These are phyloP conservation scores for Aspergillus pseudonomiae DNA, from an alignment of 2,329 filamentous ascomycete species.

Conservation along the genomic window DNA sequence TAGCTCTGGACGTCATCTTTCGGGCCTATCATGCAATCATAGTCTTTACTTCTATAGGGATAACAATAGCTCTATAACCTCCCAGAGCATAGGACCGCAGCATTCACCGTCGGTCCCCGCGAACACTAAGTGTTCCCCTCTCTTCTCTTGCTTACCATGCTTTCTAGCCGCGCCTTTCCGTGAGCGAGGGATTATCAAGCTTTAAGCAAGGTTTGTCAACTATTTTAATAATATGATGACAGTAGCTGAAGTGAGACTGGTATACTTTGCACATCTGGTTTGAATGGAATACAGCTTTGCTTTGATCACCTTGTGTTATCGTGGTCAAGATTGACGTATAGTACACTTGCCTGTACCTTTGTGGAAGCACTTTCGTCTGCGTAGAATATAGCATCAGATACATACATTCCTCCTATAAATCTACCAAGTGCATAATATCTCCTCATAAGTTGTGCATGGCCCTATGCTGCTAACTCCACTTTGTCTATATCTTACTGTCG, in stretches of 20 bases:
- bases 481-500: too few species aligned
- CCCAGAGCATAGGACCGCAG: not conserved
- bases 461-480: too few species aligned
- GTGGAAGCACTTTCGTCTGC: too few species aligned
- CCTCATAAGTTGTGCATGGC: too few species aligned
- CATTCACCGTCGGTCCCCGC: not conserved
- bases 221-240: not conserved
- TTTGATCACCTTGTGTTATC: not conserved
- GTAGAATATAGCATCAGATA: too few species aligned
- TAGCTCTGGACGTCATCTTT: not conserved
- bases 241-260: not conserved
- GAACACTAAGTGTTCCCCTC: not conserved
- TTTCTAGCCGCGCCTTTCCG: not conserved
- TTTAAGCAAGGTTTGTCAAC: not conserved
- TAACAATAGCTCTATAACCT: not conserved
- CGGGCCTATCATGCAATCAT: not conserved
- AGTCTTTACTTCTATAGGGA: not conserved
- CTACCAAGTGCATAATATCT: too few species aligned
- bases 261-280: not conserved
- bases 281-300: too few species aligned
- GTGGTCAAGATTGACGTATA: not conserved
- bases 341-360: not conserved
- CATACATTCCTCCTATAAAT: too few species aligned
- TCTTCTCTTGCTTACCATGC: not conserved
- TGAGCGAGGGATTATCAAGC: not conserved